Base-by-base conservation (phyloP, 768 basidiomycete species). In the Mycena indigotica region DNA sequence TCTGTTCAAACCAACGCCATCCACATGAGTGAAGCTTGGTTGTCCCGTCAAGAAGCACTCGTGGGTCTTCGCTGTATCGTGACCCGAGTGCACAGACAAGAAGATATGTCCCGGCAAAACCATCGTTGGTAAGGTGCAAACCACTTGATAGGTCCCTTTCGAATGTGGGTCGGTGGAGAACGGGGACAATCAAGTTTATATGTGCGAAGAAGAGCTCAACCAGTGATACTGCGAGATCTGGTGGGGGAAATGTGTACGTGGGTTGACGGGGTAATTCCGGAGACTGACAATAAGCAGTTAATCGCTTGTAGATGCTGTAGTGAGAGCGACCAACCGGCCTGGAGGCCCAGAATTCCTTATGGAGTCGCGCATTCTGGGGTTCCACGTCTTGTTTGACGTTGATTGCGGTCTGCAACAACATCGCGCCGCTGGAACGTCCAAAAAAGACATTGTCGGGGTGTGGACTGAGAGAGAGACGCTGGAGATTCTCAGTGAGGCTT, bases 141-240 rank as follows among this genome's bases (percentile, higher is more conserved):
- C 80, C 79, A 5, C 80, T 74, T 1, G 66, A 65, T 38, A 88
- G 68, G 23, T 78, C 74, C 28, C 71, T 70, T 40, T 86, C 79
- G 60, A 95, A 93, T 17, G 83, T 83, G 0, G 85, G 85, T 0
- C 85, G 81, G 65, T 94, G 92, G 2, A 96, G 73, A 8, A 95
- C 74, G 1, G 92, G 91, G 1, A 81, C 66, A 48, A 82, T 75
- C 3, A 67, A 58, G 62, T 92, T 88, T 58, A 80, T 60, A 29
- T 82, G 63, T 0, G 59, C 62, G 67, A 95, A 96, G 64, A 87
- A 93, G n/a, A 79, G 69, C 46, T 87, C 78, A 48, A 91, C 73
- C 24, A 96, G 79, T 0, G 65, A 59, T 1, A 65, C 56, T 6
- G 83, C 75, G 17, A 94, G 76, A 45, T 86, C 84, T 4, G 71